A percentile compares a stretch with the other conserved stretches of the same genome.
Conservation (phyloP, 2,329 filamentous ascomycete species). For the Cladobotryum mycophilum region DNA sequence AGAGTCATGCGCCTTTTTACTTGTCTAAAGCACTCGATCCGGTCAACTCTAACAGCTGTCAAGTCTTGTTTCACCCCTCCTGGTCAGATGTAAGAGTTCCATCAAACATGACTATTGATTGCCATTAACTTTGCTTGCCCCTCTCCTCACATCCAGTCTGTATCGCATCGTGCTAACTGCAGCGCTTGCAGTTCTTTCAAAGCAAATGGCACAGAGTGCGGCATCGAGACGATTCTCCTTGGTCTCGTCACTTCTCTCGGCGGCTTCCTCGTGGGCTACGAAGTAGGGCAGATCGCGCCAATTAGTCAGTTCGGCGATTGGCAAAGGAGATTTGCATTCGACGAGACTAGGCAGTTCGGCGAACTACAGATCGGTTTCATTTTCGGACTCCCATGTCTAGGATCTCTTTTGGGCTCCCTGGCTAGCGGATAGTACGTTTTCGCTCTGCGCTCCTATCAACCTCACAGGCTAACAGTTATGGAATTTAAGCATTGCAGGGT, state of each 20-base stretch:
- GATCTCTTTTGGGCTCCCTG: conserved; percentile 49
- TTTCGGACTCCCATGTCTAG: conserved; percentile 51
- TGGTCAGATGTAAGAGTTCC: no score
- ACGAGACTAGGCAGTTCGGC: conserved; percentile 28
- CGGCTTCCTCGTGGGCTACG: conserved; percentile 58
- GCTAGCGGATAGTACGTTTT: conserved; percentile 39
- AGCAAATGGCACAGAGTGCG: conserved; percentile 38
- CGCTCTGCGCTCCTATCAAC: neutral
- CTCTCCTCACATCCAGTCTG: conserved; percentile 11
- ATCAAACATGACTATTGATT: no score
- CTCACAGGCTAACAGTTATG: neutral
- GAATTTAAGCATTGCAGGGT: conserved; percentile 43
- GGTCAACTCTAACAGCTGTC: no score
- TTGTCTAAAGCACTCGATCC: no score
- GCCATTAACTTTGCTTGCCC: no score
- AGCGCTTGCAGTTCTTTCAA: conserved; percentile 26
- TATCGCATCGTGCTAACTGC: no score
- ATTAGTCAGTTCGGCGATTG: conserved; percentile 49
- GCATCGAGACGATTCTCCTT: conserved; percentile 35
- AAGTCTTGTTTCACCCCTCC: no score
- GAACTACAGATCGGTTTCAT: conserved; percentile 34
- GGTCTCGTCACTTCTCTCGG: conserved; percentile 51
- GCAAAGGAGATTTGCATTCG: conserved; percentile 48
- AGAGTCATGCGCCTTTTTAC: no score
- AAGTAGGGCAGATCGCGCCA: conserved; percentile 54